These are phyloP conservation scores for Paraglomus brasilianum DNA, from an alignment of 192 early-diverging fungal genomes.

Conservation along the genomic window DNA sequence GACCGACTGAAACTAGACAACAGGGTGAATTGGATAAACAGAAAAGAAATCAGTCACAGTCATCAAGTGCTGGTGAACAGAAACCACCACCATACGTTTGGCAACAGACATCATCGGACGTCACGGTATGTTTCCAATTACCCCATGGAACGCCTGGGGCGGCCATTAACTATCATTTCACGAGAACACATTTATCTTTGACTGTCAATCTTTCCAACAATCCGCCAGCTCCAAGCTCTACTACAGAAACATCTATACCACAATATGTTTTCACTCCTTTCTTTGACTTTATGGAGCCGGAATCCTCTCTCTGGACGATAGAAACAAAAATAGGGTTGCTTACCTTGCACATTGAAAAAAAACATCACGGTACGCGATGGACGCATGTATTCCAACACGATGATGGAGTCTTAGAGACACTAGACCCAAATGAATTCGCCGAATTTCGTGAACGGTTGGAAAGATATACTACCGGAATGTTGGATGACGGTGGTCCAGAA, in stretches of 20 bases:
- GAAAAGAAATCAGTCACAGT: not conserved
- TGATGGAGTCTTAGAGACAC: constrained; percentile 63
- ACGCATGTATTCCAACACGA: constrained; percentile 58
- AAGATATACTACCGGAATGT: constrained; percentile 49
- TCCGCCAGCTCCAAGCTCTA: constrained; percentile 14
- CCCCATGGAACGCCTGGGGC: constrained; percentile 49
- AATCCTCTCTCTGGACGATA: constrained; percentile 67
- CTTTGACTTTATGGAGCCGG: constrained; percentile 51
- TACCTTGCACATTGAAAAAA: constrained; percentile 63
- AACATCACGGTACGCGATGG: constrained; percentile 62
- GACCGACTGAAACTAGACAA: constrained; percentile 21
- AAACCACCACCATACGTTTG: constrained; percentile 58
- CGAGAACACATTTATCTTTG: constrained; percentile 45
- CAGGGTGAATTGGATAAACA: too few species aligned
- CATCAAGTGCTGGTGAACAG: not conserved
- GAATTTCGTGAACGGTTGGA: constrained; percentile 57
- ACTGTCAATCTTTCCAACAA: constrained; percentile 39
- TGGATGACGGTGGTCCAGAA: not conserved
- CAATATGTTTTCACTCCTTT: constrained; percentile 34
- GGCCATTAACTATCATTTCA: constrained; percentile 61
- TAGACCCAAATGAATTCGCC: constrained; percentile 60
- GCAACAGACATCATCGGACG: constrained; percentile 64
- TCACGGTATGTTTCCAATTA: constrained; percentile 63
- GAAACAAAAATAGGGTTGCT: constrained; percentile 54
- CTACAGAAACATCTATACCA: too few species aligned